Base-by-base conservation (phyloP, 306 rosid genomes). In the Vigna hirtella region DNA sequence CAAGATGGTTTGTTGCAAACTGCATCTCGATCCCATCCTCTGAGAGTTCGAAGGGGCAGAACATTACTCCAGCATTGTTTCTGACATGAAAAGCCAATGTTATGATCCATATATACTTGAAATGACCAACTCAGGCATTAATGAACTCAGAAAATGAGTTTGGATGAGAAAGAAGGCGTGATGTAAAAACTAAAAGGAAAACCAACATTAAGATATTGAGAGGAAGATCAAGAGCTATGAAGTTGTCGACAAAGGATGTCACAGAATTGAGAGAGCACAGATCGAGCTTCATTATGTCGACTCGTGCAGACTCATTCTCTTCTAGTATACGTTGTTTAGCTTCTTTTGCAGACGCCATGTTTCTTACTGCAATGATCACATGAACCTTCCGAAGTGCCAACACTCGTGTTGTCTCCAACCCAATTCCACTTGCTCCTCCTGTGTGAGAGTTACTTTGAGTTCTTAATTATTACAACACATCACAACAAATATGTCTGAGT, bases 361-460 rank as follows among this genome's bases (percentile, higher is more conserved):
- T 88, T 77, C 98, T 83, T 10, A 86, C 96, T 22, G 90, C 98
- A 57, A 95, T 82, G 42, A 95, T 82, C 14, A 95, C 96, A 53
- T 86, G 97, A 0, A 75, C 97, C 56, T 87, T 88, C 0, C 98
- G 78, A 38, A 91, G 93, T 12, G 96, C 93, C 78, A 95, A 83
- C 1, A 91, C 91, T 81, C 97, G 63, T 22, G 93, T 85, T 3
- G 98, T 92, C 77, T 95, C 98, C 61, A 91, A 78, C 0, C 98
- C 98, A 76, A 95, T 95, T 30, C 98, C 98, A 59, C 98, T 95
- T 10, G 93, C 97, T 81, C 98, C 98, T 26, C 98, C 98, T 92
- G 80, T 79, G 73, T 7, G 13, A 42, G 12, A 9, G 3, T 40
- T 40, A 12, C 34, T 26, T 7, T 72, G 0, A 48, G 72, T 30